Evolutionary conservation across 371 early-diverging fungal genomes (phyloP), one percentile per base, ranked within the genome.

Genomic region (Paraphysoderma sedebokerense): DNA sequence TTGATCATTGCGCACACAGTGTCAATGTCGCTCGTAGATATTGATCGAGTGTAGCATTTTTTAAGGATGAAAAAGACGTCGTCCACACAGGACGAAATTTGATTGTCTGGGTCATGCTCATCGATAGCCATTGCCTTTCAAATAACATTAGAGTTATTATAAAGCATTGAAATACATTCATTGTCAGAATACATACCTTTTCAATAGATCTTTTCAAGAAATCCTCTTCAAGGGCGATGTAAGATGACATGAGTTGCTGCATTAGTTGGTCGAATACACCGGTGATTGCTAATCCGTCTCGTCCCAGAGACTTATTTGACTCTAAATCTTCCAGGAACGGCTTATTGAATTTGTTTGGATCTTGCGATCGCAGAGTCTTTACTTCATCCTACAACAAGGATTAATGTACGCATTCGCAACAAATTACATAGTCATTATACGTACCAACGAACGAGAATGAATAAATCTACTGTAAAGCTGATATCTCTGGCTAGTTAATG

Each of bases 21-120:
- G 17, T 84, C 72, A 11, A 78, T 63, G 42, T 84, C 80, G 42
- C 74, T 67, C 0, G 87, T 83, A 0, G 79, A 62, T 0, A 93
- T 63, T 1, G 77, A 70, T 26, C 91, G 73, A 13, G 66, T 66
- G 22, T 83, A 57, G 7, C 75, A 72, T n/a, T 76, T 82, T 49
- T 85, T 82, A 33, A 86, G 60, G 23, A 95, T 77, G 52, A 81
- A 95, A 54, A 92, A 90, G 4, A 88, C 75, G 51, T 95, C 96
- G 40, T 86, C 93, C 13, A 92, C 90, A 48, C 84, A 81, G 3
- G 81, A 84, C 0, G 91, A 88, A 5, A 72, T 70, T 27, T 66
- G 60, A 26, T 59, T 57, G 12, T 64, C 59, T 26, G 62, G 40
- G 48, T 74, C 75, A 33, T 73, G 70, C 35, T 72, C 70, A 36